These are phyloP conservation scores for Scalesia atractyloides DNA, from an alignment of 129 eudicot species.

Conservation along the genomic window DNA sequence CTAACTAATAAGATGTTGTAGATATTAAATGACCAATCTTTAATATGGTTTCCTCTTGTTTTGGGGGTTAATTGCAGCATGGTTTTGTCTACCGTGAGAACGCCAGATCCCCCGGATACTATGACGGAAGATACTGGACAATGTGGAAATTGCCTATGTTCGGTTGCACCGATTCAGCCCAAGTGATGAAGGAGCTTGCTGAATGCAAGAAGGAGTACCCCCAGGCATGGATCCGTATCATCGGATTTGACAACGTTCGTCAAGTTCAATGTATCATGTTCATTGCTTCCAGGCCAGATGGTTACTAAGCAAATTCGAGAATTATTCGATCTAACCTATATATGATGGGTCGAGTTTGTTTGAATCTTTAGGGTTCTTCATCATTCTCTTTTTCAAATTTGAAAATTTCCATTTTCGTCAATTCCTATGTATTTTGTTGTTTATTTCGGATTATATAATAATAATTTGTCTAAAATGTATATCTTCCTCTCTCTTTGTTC, in stretches of 20 bases:
- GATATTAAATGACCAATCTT: not conserved
- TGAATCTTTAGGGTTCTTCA: too few species aligned
- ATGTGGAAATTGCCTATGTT: conserved; percentile 9
- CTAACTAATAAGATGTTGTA: not conserved
- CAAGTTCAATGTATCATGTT: not conserved
- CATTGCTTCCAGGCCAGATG: not conserved
- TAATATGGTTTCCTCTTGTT: not conserved
- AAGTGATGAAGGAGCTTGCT: not conserved
- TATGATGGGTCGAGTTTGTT: too few species aligned
- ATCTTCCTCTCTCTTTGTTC: too few species aligned
- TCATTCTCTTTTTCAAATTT: too few species aligned
- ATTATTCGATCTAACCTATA: too few species aligned
- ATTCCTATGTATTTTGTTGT: too few species aligned
- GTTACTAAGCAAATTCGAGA: not conserved
- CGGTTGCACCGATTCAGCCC: conserved; percentile 2
- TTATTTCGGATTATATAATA: too few species aligned
- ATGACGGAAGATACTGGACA: conserved; percentile 88
- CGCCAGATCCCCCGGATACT: conserved; percentile 67
- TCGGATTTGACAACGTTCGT: conserved; percentile 3
- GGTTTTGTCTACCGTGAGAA: conserved; percentile 67
- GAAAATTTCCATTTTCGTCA: too few species aligned
- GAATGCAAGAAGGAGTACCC: conserved; percentile 6
- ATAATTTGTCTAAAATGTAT: too few species aligned
- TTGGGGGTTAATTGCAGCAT: conserved; percentile 31
- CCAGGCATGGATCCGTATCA: conserved; percentile 1